Percentiles rank a stretch among this genome's conserved stretches.
Conservation (phyloP, 2,329 filamentous ascomycete genomes). For the Fusarium brevicatenulatum region DNA sequence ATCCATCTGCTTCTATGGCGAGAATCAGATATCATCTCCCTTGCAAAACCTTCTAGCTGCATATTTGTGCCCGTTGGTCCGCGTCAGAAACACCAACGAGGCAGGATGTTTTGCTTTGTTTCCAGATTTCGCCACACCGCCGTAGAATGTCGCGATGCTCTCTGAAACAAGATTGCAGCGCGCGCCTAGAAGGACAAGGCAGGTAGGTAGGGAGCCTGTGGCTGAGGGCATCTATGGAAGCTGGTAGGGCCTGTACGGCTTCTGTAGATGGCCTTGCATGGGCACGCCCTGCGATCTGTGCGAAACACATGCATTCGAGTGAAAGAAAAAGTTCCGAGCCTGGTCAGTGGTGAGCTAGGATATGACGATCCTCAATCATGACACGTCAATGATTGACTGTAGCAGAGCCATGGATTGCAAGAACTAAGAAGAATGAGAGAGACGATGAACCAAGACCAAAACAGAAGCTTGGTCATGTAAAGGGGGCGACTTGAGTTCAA, state of each 20-base stretch:
- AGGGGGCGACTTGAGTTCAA: neutral
- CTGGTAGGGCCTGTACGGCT: neutral
- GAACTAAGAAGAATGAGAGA: neutral
- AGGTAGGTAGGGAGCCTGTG: neutral
- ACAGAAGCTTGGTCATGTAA: neutral
- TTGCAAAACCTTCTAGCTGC: constrained; percentile 13
- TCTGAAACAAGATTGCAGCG: constrained; percentile 1
- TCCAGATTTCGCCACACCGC: constrained; percentile 41
- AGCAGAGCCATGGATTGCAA: neutral
- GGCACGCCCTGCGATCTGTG: neutral
- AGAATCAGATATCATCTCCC: neutral
- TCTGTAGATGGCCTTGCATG: neutral
- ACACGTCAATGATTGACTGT: neutral
- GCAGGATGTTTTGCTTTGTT: constrained; percentile 27
- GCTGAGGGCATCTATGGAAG: constrained; percentile 2
- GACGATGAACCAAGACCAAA: neutral
- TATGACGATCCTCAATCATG: neutral
- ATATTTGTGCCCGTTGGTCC: constrained; percentile 7
- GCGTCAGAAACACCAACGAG: constrained; percentile 11
- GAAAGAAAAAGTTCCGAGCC: neutral
- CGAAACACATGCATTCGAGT: neutral
- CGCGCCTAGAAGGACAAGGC: neutral
- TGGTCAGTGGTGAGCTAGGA: neutral
- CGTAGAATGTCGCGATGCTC: constrained; percentile 36
- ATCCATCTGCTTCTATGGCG: neutral